Evolutionary conservation across 805 yeast species (phyloP).

Genomic region (Wickerhamomyces bovis): DNA sequence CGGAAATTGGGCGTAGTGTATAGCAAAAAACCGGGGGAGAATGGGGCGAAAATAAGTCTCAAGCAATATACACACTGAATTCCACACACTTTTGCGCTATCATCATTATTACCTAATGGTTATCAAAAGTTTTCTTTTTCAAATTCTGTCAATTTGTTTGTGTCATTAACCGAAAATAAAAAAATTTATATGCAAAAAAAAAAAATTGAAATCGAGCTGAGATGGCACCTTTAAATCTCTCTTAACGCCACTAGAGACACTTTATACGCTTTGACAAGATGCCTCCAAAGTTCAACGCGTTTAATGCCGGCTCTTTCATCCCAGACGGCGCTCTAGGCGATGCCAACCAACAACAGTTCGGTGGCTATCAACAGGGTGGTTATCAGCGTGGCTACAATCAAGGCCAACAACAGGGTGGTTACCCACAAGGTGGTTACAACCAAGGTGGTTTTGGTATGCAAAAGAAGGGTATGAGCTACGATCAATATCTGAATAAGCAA

Average conservation of each 20-base stretch:
- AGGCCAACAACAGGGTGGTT: constrained; percentile 3
- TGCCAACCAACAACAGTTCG: constrained; percentile 5
- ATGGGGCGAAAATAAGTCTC: too few relatives aligned
- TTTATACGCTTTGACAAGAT: constrained; percentile 7
- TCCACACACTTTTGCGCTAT: too few relatives aligned
- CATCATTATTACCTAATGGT: too few relatives aligned
- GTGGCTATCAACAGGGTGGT: constrained; percentile 3
- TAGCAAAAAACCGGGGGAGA: too few relatives aligned
- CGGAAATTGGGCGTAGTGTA: too few relatives aligned
- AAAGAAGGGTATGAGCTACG: constrained; percentile 21
- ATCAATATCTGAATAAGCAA: constrained; percentile 19
- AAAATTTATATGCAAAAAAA: background rate
- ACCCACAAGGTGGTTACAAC: constrained; percentile 2
- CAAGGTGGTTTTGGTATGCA: constrained; percentile 12
- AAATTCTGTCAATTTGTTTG: background rate
- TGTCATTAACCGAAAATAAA: background rate
- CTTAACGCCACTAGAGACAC: background rate
- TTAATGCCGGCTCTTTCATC: constrained; percentile 25
- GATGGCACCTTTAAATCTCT: background rate
- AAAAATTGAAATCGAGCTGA: background rate
- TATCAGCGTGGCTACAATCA: constrained; percentile 3
- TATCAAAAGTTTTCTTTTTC: background rate
- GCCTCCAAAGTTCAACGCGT: constrained; percentile 38
- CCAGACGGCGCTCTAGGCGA: constrained; percentile 20
- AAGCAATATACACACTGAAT: too few relatives aligned